Evolutionary conservation across 2,329 filamentous ascomycete genomes (phyloP), one percentile per base, ranked within the genome.

Genomic region (Fusarium euwallaceae): DNA sequence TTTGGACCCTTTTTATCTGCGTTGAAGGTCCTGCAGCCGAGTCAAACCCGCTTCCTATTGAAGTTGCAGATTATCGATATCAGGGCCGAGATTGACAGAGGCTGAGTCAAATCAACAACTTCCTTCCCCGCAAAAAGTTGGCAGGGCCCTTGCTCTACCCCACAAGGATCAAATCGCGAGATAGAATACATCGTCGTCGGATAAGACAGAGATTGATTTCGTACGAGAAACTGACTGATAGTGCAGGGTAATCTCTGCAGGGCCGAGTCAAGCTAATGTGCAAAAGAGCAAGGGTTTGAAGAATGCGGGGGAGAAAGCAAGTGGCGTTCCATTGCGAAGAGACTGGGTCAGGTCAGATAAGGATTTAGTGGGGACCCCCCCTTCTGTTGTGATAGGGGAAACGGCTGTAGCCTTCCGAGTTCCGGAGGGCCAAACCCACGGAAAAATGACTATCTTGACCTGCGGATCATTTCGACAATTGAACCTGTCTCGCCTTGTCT

Each of bases 391-490:
- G 58, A 61, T 61, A 61, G 58, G 58, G 24, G 37, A 61, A 20
- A 32, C 56, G 58, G 58, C 58, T 41, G 22, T 9, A 24, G 32
- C 36, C 36, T 61, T 61, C 58, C 58, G 58, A 61, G 17, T 61
- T 61, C 58, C 58, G 58, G 58, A 61, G 58, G 58, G n/a, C 37
- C 27, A 16, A 34, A 32, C 29, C n/a, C 7, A 20, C 34, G 58
- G 37, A 61, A 61, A 61, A 61, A 43, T 61, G 37, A 37, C 58
- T 61, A 61, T 61, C 58, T 22, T 20, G 20, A 37, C 27, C 32
- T 61, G 37, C 58, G 37, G 58, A 61, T 61, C 58, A 61, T 61
- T n/a, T 45, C 27, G 29, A 34, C 51, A 55, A 55, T 55, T 55
- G 51, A 29, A 32, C 27, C 51, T 32, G 51, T 7, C 29, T 32